phyloP scores from a whole-genome alignment of 1,284 basidiomycete genomes.

The Leccinum cinnamomeum region DNA sequence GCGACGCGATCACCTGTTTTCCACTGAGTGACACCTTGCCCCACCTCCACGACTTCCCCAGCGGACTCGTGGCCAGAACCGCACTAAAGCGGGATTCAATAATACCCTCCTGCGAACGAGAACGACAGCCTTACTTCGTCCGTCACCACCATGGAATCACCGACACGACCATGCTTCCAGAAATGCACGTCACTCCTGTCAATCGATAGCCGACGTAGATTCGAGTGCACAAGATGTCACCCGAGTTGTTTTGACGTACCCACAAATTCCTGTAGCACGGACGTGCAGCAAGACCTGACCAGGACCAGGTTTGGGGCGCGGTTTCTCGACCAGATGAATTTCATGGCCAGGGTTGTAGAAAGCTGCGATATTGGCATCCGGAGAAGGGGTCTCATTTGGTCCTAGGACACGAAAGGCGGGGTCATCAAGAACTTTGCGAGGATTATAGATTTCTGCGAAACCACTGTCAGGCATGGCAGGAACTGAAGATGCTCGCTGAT shows the following conservation, averaged over 20 bases:
- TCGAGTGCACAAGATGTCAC: background rate
- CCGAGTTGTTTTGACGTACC: conserved; percentile 36
- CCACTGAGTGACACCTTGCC: conserved; percentile 62
- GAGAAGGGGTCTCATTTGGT: conserved; percentile 45
- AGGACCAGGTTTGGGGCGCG: conserved; percentile 53
- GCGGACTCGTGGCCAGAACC: conserved; percentile 67
- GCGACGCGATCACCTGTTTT: conserved; percentile 59
- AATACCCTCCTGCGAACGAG: background rate
- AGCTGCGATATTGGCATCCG: conserved; percentile 53
- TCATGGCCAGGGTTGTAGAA: conserved; percentile 61
- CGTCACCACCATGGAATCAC: conserved; percentile 64
- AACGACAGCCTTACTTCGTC: conserved; percentile 45
- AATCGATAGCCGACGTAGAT: background rate
- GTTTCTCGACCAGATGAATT: conserved; percentile 62
- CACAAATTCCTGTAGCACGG: conserved; percentile 64
- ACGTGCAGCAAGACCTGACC: conserved; percentile 63
- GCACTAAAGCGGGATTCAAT: conserved; percentile 39
- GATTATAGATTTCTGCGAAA: conserved; percentile 47
- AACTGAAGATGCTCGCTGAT: background rate
- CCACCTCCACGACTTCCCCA: conserved; percentile 59
- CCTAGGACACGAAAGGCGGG: conserved; percentile 51
- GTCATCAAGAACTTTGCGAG: conserved; percentile 52
- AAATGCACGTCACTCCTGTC: conserved; percentile 62
- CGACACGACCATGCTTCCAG: conserved; percentile 64
- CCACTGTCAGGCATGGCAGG: conserved; percentile 25